Base-by-base conservation (phyloP, 306 rosid genomes). In the Cicer bijugum region DNA sequence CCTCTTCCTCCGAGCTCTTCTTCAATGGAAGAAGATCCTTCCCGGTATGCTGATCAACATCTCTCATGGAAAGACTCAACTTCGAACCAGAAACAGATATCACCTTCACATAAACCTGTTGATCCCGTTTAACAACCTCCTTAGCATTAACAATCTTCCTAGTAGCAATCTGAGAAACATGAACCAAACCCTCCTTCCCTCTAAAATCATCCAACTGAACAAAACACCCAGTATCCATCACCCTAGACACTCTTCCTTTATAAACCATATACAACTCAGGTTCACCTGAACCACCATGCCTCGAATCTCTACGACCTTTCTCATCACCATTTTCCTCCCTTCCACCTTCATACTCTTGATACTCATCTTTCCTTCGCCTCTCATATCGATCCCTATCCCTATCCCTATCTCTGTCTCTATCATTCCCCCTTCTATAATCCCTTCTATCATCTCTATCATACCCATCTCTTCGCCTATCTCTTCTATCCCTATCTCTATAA, bases 141-240 rank as follows among this genome's bases (percentile, higher is more conserved):
- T 92, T 92, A n/a, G 91, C 98, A 81, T 87, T 92, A 33, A 51
- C 38, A 48, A 92, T 83, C 79, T 96, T 84, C 35, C 94, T 67
- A 12, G 88, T 90, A 0, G 97, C 97, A 14, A 92, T 90, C 84
- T 92, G 97, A 0, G 96, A 92, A 52, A 90, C 94, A 28, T 92
- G 97, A 20, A 92, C 96, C 83, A 92, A 83, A 39, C 96, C 97
- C 72, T 92, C 97, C 63, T 88, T 92, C 53, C 96, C 97, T 73
- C 88, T 88, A 5, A 88, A 80, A 40, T 92, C 96, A 9, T 61
- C 88, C 58, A 92, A 44, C 75, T 88, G 94, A 15, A 92, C 97
- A 71, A 92, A 92, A 80, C 96, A 90, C 28, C 97, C 95, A 0
- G 89, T 85, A 52, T 92, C 98, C 94, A 90, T 90, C 64, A 88